These are phyloP conservation scores for Komagataella mondaviorum DNA, from an alignment of 805 yeast species.

Conservation along the genomic window DNA sequence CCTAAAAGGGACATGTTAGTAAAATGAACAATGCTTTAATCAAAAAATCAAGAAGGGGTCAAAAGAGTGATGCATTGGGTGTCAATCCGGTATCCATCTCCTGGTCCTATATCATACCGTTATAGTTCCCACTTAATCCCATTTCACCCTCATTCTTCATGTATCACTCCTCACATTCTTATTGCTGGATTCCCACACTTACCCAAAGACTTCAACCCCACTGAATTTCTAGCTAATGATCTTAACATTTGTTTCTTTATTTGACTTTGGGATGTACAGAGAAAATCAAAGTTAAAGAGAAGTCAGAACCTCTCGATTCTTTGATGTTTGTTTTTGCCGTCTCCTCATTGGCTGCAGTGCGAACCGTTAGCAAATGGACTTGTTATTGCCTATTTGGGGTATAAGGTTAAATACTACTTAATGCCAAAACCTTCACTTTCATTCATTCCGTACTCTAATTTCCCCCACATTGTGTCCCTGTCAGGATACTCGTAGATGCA, in stretches of 20 bases:
- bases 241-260: slow-evolving; percentile 21
- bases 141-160: neutral
- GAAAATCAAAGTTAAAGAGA: neutral
- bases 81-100: neutral
- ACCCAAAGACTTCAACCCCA: slow-evolving; percentile 23
- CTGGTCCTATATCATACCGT: neutral
- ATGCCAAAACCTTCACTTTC: slow-evolving; percentile 81
- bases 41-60: neutral
- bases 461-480: slow-evolving; percentile 37
- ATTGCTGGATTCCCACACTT: slow-evolving; percentile 8
- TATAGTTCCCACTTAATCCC: neutral
- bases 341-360: neutral
- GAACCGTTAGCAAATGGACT: neutral
- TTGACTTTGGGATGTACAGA: neutral
- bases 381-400: neutral
- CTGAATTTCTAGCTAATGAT: slow-evolving; percentile 25
- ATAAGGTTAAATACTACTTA: neutral
- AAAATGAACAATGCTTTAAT: neutral
- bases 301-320: neutral
- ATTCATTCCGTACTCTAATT: slow-evolving; percentile 53
- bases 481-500: slow-evolving; percentile 56
- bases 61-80: neutral
- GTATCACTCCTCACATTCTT: neutral
- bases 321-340: neutral
- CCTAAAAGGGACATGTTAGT: slow-evolving; percentile 6